Evolutionary conservation across 257 asterid species (phyloP).

Genomic region (Fraxinus americana): DNA sequence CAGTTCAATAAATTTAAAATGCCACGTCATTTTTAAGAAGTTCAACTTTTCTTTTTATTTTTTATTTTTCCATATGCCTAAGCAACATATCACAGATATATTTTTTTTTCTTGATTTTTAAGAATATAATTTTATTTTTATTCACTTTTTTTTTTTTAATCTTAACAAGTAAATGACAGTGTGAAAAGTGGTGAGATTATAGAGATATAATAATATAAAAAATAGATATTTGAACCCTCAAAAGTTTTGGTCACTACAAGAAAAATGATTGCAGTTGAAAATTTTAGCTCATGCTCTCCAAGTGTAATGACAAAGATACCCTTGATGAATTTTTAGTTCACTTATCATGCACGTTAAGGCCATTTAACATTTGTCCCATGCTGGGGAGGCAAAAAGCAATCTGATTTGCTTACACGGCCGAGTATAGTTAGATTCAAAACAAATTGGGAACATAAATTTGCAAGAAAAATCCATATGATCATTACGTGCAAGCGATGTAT

Average conservation of each 20-base stretch:
- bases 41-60: too few relatives aligned
- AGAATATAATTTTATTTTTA: too few relatives aligned
- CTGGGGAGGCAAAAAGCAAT: slow-evolving; percentile 74
- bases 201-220: too few relatives aligned
- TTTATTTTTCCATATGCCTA: too few relatives aligned
- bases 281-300: slow-evolving; percentile 24
- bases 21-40: too few relatives aligned
- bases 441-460: slow-evolving; percentile 11
- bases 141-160: too few relatives aligned
- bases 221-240: background rate
- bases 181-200: too few relatives aligned
- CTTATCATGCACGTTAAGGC: slow-evolving; percentile 75
- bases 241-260: slow-evolving; percentile 18
- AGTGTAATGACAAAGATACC: slow-evolving; percentile 28
- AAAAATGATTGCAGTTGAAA: slow-evolving; percentile 26
- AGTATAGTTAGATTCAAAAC: slow-evolving; percentile 11
- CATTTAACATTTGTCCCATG: slow-evolving; percentile 48
- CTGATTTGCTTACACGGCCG: slow-evolving; percentile 70
- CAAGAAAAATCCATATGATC: slow-evolving; percentile 14
- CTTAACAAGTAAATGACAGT: background rate
- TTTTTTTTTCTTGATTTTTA: too few relatives aligned
- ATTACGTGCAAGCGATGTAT: background rate
- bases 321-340: slow-evolving; percentile 30
- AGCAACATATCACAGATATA: background rate
- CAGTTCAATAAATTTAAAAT: too few relatives aligned